Conservation (phyloP, 495 filamentous ascomycete species). For the Evernia prunastri region DNA sequence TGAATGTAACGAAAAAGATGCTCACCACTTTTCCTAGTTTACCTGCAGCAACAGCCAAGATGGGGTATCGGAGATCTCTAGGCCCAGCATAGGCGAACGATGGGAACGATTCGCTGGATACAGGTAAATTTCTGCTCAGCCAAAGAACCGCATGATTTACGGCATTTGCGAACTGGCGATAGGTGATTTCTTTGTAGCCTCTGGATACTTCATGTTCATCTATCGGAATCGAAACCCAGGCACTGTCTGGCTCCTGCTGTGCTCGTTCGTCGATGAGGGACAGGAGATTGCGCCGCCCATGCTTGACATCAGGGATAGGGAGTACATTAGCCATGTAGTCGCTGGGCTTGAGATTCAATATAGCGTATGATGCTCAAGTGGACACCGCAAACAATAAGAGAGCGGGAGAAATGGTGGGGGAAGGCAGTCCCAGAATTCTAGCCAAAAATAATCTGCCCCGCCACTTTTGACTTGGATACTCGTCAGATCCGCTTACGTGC, state of each 20-base stretch:
- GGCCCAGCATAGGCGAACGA: conserved; percentile 34
- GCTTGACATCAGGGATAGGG: too few species aligned
- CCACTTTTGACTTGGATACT: too few species aligned
- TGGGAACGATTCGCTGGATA: conserved; percentile 11
- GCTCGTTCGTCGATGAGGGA: conserved; percentile 49
- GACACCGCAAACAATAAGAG: too few species aligned
- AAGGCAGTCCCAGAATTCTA: too few species aligned
- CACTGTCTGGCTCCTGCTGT: conserved; percentile 32
- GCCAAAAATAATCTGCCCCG: too few species aligned
- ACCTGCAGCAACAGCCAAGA: conserved; percentile 35
- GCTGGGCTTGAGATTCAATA: too few species aligned
- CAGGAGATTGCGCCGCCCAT: too few species aligned
- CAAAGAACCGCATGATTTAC: conserved; percentile 47
- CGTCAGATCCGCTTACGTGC: too few species aligned
- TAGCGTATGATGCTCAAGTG: too few species aligned
- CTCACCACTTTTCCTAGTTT: conserved; percentile 36
- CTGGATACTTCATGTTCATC: conserved; percentile 40
- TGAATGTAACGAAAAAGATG: too few species aligned
- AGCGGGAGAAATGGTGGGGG: too few species aligned
- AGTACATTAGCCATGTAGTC: too few species aligned
- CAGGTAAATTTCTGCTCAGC: conserved; percentile 39
- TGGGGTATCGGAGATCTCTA: conserved; percentile 40
- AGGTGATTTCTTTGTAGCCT: conserved; percentile 46
- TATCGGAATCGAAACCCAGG: conserved; percentile 39
- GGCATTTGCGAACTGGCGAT: conserved; percentile 44